These are phyloP conservation scores for Entomophthora muscae DNA, from an alignment of 371 early-diverging fungal species.

Conservation along the genomic window DNA sequence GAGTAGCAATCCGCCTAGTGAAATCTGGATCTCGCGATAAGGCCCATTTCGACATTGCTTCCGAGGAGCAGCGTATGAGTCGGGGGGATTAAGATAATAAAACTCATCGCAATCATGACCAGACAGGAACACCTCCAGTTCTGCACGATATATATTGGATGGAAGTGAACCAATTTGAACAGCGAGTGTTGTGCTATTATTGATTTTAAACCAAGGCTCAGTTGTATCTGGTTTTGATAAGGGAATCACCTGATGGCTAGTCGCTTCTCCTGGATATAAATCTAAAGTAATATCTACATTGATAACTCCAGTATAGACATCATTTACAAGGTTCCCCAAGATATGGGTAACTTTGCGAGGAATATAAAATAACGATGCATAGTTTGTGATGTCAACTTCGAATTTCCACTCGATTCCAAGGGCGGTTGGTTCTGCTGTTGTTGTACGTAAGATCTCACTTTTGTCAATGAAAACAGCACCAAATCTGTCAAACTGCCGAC, in stretches of 20 bases:
- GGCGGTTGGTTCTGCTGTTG: constrained; percentile 7
- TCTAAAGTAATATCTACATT: background rate
- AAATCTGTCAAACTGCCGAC: constrained; percentile 6
- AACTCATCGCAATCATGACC: constrained; percentile 4
- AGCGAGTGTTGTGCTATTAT: background rate
- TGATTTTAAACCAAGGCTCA: constrained; percentile 3
- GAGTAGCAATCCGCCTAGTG: background rate
- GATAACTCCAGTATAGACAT: constrained; percentile 6
- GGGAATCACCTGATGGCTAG: background rate
- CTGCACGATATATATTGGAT: background rate
- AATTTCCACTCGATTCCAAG: background rate
- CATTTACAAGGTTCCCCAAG: constrained; percentile 4
- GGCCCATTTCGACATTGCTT: background rate
- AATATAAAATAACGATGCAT: background rate
- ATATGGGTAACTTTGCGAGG: background rate
- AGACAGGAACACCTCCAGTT: constrained; percentile 1
- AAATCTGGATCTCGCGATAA: constrained; percentile 3
- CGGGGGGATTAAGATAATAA: background rate
- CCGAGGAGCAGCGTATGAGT: background rate
- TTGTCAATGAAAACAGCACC: background rate
- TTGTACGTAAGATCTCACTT: background rate
- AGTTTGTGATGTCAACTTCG: background rate
- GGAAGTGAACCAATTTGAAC: background rate
- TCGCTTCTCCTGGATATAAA: background rate
- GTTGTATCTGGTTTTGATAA: background rate